phyloP scores from a whole-genome alignment of 352 stramenopile species.

The Globisporangium emineosum region DNA sequence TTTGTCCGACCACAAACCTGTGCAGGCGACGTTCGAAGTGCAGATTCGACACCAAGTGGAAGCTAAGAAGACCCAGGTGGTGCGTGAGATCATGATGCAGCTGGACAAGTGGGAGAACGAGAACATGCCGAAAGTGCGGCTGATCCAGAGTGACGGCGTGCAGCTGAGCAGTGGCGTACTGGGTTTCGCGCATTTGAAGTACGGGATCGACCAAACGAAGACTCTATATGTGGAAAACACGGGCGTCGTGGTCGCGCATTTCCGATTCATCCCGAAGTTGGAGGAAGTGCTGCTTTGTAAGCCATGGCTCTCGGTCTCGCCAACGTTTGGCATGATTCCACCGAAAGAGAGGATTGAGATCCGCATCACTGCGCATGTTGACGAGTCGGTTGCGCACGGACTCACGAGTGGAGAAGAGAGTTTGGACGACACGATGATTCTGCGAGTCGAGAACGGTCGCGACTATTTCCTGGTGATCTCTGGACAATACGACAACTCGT shows the following conservation, averaged over 20 bases:
- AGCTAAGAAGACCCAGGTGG: constrained; percentile 87
- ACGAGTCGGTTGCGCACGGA: constrained; percentile 84
- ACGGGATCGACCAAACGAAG: constrained; percentile 57
- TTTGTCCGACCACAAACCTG: constrained; percentile 98
- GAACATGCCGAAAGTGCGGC: constrained; percentile 90
- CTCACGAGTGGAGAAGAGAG: constrained; percentile 90
- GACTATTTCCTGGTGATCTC: constrained; percentile 96
- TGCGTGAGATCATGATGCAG: constrained; percentile 92
- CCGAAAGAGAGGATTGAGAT: constrained; percentile 83
- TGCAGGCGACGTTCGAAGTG: constrained; percentile 91
- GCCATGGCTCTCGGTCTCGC: constrained; percentile 89
- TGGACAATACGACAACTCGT: constrained; percentile 91
- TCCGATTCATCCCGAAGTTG: constrained; percentile 90
- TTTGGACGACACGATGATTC: constrained; percentile 96
- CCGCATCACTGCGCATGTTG: constrained; percentile 88
- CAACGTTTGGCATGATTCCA: constrained; percentile 88
- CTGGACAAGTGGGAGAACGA: constrained; percentile 97
- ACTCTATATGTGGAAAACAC: constrained; percentile 87
- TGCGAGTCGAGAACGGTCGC: constrained; percentile 94
- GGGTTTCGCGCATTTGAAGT: constrained; percentile 62
- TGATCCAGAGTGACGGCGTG: constrained; percentile 51
- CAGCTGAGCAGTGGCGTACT: constrained; percentile 57
- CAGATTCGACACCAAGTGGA: constrained; percentile 92
- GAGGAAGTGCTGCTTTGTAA: constrained; percentile 89
- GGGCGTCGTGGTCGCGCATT: constrained; percentile 93